phyloP scores from a whole-genome alignment of 2,329 filamentous ascomycete species.

The Penicillium psychrosexuale region DNA sequence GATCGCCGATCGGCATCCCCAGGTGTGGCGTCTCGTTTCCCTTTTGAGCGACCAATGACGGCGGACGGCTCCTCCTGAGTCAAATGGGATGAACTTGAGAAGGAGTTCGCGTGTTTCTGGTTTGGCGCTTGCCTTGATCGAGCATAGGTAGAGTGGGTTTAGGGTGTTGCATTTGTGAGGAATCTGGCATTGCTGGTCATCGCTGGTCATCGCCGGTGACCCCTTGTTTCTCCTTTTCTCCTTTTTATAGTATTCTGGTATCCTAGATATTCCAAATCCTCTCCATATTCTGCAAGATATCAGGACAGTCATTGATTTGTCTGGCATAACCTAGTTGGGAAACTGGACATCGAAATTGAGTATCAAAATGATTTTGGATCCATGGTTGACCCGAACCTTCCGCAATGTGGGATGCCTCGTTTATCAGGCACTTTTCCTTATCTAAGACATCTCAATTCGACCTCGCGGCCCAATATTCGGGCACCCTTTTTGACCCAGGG shows the following conservation, averaged over 20 bases:
- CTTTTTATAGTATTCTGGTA: not conserved
- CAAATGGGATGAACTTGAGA: not conserved
- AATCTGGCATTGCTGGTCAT: slow-evolving; percentile 1
- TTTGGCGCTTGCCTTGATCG: not conserved
- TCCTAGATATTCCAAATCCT: not conserved
- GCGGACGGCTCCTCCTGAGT: not conserved
- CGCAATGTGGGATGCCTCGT: not conserved
- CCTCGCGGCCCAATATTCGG: not conserved
- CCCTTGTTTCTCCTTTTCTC: slow-evolving; percentile 4
- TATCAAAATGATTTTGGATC: not conserved
- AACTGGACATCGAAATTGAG: not conserved
- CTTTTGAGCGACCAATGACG: not conserved
- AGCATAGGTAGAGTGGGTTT: not conserved
- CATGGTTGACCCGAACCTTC: slow-evolving; percentile 4
- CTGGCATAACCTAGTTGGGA: not conserved
- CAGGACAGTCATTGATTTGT: not conserved
- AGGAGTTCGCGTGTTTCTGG: slow-evolving; percentile 6
- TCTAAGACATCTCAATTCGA: not conserved
- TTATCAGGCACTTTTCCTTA: not conserved
- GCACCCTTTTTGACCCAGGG: not conserved
- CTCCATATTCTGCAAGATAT: not conserved
- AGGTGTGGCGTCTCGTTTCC: slow-evolving; percentile 6
- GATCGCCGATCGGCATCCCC: slow-evolving; percentile 10
- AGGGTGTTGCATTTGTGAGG: slow-evolving; percentile 4
- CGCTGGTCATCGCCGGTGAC: not conserved